These are phyloP conservation scores for Metschnikowia aberdeeniae DNA, from an alignment of 805 yeast genomes.

Conservation along the genomic window DNA sequence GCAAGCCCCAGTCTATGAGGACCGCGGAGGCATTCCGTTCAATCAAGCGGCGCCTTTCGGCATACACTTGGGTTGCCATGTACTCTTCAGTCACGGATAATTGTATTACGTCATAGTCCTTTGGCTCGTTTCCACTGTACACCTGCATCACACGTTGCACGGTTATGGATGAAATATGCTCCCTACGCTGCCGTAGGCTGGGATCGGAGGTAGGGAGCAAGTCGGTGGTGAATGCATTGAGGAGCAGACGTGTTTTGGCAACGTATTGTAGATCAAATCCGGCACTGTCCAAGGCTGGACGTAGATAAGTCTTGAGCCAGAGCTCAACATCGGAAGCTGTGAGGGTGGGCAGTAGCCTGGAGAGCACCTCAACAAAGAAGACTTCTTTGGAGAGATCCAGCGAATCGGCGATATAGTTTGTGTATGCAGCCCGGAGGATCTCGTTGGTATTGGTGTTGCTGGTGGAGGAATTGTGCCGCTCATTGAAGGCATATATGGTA, in stretches of 20 bases:
- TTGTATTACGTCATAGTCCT: constrained; percentile 17
- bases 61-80: constrained; percentile 29
- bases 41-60: constrained; percentile 49
- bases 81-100: constrained; percentile 16
- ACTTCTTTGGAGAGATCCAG: constrained; percentile 30
- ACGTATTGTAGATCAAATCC: constrained; percentile 44
- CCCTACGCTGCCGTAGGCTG: constrained; percentile 17
- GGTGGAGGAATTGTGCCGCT: constrained; percentile 33
- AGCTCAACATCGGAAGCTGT: constrained; percentile 26
- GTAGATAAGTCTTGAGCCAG: constrained; percentile 49
- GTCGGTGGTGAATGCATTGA: constrained; percentile 20
- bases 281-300: constrained; percentile 56
- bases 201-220: constrained; percentile 20
- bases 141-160: constrained; percentile 24
- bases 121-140: constrained; percentile 20
- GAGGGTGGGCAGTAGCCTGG: constrained; percentile 29
- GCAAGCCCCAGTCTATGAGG: constrained; percentile 41
- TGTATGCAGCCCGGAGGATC: constrained; percentile 34
- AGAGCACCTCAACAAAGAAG: constrained; percentile 38
- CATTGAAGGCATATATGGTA: constrained; percentile 15
- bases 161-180: constrained; percentile 19
- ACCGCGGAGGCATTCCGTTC: constrained; percentile 40
- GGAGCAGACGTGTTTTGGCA: constrained; percentile 25
- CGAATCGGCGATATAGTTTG: constrained; percentile 24
- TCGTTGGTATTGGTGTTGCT: constrained; percentile 30